Evolutionary conservation across 192 early-diverging fungal genomes (phyloP).

Genomic region (Pilobolus umbonatus): DNA sequence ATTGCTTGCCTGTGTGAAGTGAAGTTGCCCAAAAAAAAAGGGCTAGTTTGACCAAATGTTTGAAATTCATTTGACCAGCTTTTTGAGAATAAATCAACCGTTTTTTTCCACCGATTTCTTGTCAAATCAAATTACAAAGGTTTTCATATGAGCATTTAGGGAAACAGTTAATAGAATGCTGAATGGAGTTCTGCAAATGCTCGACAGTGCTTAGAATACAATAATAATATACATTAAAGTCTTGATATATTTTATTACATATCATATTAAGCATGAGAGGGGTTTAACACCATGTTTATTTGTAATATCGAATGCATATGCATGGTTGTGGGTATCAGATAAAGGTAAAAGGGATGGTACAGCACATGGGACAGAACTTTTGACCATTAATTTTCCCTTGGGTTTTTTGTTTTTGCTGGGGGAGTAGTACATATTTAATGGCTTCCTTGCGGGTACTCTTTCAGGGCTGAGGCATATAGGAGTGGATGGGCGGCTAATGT

Average conservation of each 20-base stretch:
- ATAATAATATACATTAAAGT: not conserved
- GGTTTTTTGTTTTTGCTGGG: slow-evolving; percentile 1
- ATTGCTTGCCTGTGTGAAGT: slow-evolving; percentile 6
- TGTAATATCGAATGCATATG: slow-evolving; percentile 9
- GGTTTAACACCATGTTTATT: slow-evolving; percentile 8
- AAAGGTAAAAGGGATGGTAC: slow-evolving; percentile 12
- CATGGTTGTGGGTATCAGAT: slow-evolving; percentile 14
- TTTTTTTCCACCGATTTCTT: slow-evolving; percentile 6
- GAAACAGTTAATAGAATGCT: slow-evolving; percentile 6
- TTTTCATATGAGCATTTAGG: slow-evolving; percentile 3
- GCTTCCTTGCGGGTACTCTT: slow-evolving; percentile 3
- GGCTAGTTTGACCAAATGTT: slow-evolving; percentile 9
- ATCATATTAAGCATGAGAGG: slow-evolving; percentile 10
- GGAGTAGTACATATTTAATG: slow-evolving; percentile 4
- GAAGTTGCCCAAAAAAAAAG: slow-evolving; percentile 4
- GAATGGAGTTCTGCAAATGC: slow-evolving; percentile 9
- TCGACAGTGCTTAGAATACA: slow-evolving; percentile 4
- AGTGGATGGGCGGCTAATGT: slow-evolving; percentile 4
- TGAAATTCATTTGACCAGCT: slow-evolving; percentile 11
- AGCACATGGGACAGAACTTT: slow-evolving; percentile 8
- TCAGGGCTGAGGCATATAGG: slow-evolving; percentile 14
- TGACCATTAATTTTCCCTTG: not conserved
- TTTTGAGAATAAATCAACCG: slow-evolving; percentile 10
- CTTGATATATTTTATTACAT: slow-evolving; percentile 9
- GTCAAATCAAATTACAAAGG: slow-evolving; percentile 2